Evolutionary conservation across 768 basidiomycete species (phyloP).

Genomic region (Leccinum obscurum): DNA sequence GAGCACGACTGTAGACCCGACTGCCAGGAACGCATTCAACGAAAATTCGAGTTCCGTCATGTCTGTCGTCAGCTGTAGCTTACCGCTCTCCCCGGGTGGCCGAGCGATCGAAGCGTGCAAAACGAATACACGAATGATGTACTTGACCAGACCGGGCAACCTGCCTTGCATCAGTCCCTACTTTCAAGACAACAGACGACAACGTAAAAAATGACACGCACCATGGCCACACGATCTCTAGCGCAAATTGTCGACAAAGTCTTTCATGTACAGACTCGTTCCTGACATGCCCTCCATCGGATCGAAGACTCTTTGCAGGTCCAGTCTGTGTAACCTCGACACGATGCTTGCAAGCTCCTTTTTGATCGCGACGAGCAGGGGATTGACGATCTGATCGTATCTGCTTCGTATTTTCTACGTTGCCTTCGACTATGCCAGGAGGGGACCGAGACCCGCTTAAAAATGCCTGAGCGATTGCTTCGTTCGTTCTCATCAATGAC

Average conservation of each 20-base stretch:
- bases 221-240: conserved; percentile 76
- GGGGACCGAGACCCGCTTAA: conserved; percentile 66
- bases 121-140: conserved; percentile 83
- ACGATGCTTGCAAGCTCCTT: conserved; percentile 45
- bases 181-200: background rate
- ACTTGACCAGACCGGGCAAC: conserved; percentile 67
- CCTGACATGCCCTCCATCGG: conserved; percentile 51
- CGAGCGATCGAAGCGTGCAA: conserved; percentile 92
- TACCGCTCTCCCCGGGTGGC: conserved; percentile 89
- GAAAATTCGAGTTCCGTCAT: conserved; percentile 97
- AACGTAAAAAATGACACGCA: conserved; percentile 26
- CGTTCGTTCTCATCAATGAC: conserved; percentile 80
- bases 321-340: conserved; percentile 80
- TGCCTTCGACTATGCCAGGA: conserved; percentile 75
- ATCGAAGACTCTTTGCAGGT: conserved; percentile 73
- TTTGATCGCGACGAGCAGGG: conserved; percentile 45
- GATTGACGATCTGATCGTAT: conserved; percentile 61
- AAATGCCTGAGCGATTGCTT: conserved; percentile 75
- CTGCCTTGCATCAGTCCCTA: conserved; percentile 35
- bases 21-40: conserved; percentile 77
- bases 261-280: conserved; percentile 81
- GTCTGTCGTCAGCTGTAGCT: conserved; percentile 91
- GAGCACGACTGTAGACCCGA: background rate
- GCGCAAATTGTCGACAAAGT: conserved; percentile 80
- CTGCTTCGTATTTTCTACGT: conserved; percentile 39